Evolutionary conservation across 495 filamentous ascomycete species (phyloP).

Genomic region (Podospora australis): DNA sequence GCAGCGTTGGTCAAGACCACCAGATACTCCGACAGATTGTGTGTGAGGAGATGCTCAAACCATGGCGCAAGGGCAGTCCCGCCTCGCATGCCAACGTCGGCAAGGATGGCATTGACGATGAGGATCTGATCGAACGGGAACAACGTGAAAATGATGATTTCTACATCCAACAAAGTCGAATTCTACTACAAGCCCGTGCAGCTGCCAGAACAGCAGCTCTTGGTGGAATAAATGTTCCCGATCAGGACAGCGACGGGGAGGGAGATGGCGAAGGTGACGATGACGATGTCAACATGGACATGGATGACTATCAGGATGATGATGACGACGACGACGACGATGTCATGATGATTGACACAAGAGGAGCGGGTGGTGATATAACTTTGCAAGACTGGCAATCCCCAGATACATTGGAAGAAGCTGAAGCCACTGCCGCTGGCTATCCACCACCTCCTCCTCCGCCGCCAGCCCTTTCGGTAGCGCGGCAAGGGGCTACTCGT

Average conservation of each 20-base stretch:
- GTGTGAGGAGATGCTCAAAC: conserved; percentile 82
- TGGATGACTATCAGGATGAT: conserved; percentile 35
- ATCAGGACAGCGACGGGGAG: conserved; percentile 68
- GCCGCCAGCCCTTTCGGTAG: conserved; percentile 43
- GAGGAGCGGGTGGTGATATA: conserved; percentile 45
- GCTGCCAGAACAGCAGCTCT: conserved; percentile 51
- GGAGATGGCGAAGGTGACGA: conserved; percentile 61
- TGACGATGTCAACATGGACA: conserved; percentile 61
- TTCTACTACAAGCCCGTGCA: conserved; percentile 29
- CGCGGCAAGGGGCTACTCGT: conserved; percentile 27
- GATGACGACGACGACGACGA: conserved; percentile 48
- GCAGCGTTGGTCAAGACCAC: conserved; percentile 72
- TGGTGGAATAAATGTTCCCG: conserved; percentile 47
- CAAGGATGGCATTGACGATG: conserved; percentile 82
- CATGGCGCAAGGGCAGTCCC: conserved; percentile 79
- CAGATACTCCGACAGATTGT: conserved; percentile 72
- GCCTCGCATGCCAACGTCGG: conserved; percentile 82
- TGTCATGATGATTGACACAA: conserved; percentile 40
- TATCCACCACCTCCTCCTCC: conserved; percentile 61
- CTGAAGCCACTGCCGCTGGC: conserved; percentile 64
- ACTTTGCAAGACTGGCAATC: conserved; percentile 48
- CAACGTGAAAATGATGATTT: conserved; percentile 26
- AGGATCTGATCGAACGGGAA: conserved; percentile 47
- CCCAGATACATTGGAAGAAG: conserved; percentile 45
- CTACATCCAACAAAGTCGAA: conserved; percentile 23